Evolutionary conservation across 1,139 yeast species (phyloP).

Genomic region (Spencermartinsiella ligniputridi): DNA sequence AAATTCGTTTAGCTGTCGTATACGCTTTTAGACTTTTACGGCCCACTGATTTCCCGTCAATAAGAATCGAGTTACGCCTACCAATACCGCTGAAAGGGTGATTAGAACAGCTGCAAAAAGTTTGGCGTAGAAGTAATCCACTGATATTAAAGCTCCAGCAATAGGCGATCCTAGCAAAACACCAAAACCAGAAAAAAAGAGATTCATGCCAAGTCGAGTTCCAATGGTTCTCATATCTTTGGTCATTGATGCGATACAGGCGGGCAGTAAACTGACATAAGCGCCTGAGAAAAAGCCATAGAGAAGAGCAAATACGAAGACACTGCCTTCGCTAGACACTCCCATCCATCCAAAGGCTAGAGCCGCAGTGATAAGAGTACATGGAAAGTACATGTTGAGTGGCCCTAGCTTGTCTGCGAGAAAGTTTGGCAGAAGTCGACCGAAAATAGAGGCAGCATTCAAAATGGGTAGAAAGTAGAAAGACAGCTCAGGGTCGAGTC

Average conservation of each 20-base stretch:
- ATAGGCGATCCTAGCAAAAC: conserved; percentile 51
- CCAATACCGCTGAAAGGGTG: neutral
- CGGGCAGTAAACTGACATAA: conserved; percentile 42
- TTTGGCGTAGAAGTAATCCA: neutral
- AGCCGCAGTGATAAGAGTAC: neutral
- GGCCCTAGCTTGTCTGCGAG: conserved; percentile 46
- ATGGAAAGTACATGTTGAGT: conserved; percentile 38
- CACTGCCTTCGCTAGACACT: conserved; percentile 42
- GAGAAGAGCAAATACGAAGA: conserved; percentile 37
- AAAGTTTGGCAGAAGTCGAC: conserved; percentile 48
- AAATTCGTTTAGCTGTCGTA: too few relatives aligned
- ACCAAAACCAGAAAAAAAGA: conserved; percentile 51
- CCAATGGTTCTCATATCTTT: conserved; percentile 37
- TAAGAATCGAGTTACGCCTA: neutral
- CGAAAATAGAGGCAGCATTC: conserved; percentile 46
- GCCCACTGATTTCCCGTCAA: too few relatives aligned
- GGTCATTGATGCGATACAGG: conserved; percentile 46
- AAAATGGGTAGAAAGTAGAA: conserved; percentile 44
- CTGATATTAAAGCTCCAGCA: conserved; percentile 43
- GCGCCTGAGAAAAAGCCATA: conserved; percentile 51
- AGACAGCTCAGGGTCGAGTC: conserved; percentile 23
- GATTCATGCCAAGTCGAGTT: conserved; percentile 57
- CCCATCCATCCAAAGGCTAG: conserved; percentile 35
- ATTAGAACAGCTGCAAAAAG: neutral
- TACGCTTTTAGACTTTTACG: too few relatives aligned